A percentile compares a stretch with the other conserved stretches of the same genome.
These are phyloP conservation scores for Aphanomyces cochlioides DNA, from an alignment of 352 stramenopile genomes.

Conservation along the genomic window DNA sequence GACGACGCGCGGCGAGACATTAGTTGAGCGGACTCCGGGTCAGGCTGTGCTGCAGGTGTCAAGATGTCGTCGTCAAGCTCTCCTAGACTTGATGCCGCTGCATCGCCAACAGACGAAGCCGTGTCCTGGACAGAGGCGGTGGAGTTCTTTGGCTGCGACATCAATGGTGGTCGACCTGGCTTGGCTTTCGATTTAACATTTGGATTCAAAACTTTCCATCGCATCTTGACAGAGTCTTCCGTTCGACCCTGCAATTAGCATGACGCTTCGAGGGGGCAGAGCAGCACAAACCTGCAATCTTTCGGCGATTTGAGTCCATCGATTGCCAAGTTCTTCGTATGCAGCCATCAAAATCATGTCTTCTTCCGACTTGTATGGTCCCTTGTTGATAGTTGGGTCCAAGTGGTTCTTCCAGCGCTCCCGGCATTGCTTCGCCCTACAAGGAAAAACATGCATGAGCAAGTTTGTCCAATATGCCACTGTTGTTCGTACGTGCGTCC, in stretches of 20 bases:
- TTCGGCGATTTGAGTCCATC: conserved; percentile 89
- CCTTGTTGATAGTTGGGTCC: conserved; percentile 89
- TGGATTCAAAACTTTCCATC: conserved; percentile 72
- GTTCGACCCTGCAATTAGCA: conserved; percentile 59
- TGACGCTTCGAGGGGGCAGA: neutral
- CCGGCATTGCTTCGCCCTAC: conserved; percentile 91
- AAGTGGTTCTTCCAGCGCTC: conserved; percentile 96
- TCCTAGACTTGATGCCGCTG: neutral
- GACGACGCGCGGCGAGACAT: conserved; percentile 24
- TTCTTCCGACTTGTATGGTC: conserved; percentile 84
- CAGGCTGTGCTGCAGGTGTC: neutral
- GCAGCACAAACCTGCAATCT: conserved; percentile 17
- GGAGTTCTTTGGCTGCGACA: conserved; percentile 31
- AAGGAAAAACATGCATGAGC: conserved; percentile 36
- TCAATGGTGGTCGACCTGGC: conserved; percentile 60
- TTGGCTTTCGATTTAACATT: conserved; percentile 71
- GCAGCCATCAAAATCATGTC: conserved; percentile 91
- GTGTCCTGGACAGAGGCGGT: neutral
- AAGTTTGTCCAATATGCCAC: neutral
- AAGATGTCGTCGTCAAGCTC: neutral
- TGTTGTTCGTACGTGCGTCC: conserved; percentile 51
- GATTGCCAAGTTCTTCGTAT: conserved; percentile 90
- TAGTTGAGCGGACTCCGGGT: neutral
- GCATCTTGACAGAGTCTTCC: conserved; percentile 85
- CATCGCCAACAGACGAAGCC: neutral